Evolutionary conservation across 1,284 basidiomycete genomes (phyloP), one percentile per base, ranked within the genome.

Genomic region (Bondarzewia mesenterica): DNA sequence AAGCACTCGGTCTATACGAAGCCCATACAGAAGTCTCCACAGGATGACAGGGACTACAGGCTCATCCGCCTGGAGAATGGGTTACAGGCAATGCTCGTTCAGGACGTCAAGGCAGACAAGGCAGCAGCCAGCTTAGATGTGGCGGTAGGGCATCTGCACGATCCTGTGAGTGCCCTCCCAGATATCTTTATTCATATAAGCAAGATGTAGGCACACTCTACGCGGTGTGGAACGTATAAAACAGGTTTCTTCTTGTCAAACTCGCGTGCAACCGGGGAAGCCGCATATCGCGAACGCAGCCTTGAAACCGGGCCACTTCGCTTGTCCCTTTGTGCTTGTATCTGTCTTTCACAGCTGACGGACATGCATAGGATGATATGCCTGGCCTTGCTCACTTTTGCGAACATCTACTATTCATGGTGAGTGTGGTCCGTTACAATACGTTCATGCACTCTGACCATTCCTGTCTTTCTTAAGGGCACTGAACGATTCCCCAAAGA

Each of bases 351-450:
- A n/a, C n/a, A n/a, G n/a, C n/a, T n/a, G n/a, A n/a, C n/a, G n/a
- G n/a, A n/a, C n/a, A n/a, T n/a, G n/a, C 21, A 46, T 37, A 90
- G 86, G 79, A 77, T 61, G 89, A 92, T 60, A 86, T 92, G 75
- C 88, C 88, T 15, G 92, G 93, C 38, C 74, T 93, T 40, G 91
- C 92, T 48, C 90, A 93, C 65, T 93, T 92, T 60, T 92, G 94
- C 69, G 95, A 99, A 66, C 95, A 99, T 66, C 66, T 99, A 48
- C 72, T 97, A 55, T 99, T 99, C 69, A 89, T 99, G 89, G 90
- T 90, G 56, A 60, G 75, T 57, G 1, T n/a, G 8, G 5, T 35
- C 38, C 39, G 42, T 26, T 21, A 47, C 12, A 16, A 44, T 23
- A 5, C 21, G 12, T 27, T 39, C 45, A 51, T 29, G 25, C 42